A percentile compares a stretch with the other conserved stretches of the same genome.
Conservation (phyloP, 768 basidiomycete species). For the Collybia sordida region DNA sequence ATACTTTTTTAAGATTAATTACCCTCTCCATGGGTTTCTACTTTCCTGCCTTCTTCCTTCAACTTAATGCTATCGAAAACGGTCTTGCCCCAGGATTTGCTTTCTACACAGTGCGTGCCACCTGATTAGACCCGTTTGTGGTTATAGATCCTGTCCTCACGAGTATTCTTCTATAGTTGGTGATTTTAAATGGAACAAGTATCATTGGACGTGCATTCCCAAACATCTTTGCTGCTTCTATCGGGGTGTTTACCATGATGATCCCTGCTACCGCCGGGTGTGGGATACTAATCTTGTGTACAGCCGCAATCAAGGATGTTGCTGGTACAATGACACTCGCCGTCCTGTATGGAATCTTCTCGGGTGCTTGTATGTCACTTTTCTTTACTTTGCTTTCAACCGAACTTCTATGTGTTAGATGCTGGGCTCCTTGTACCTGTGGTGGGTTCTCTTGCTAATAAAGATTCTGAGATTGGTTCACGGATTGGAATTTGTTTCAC, state of each 20-base stretch:
- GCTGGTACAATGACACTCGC: constrained; percentile 32
- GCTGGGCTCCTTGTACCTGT: constrained; percentile 43
- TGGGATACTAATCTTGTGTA: constrained; percentile 33
- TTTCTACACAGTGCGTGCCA: constrained; percentile 49
- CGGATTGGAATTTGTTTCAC: constrained; percentile 53
- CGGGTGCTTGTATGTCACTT: constrained; percentile 35
- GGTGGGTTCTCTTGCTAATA: constrained; percentile 40
- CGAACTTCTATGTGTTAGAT: constrained; percentile 24
- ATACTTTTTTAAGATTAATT: constrained; percentile 24
- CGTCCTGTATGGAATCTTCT: constrained; percentile 39
- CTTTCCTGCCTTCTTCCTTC: constrained; percentile 58
- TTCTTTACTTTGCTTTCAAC: background rate
- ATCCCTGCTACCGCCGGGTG: constrained; percentile 25
- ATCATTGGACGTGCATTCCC: constrained; percentile 37
- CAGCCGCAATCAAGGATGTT: constrained; percentile 28
- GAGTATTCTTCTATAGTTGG: constrained; percentile 33
- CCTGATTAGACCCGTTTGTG: too few species aligned
- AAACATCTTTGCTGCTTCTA: constrained; percentile 28
- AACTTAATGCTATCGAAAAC: constrained; percentile 50
- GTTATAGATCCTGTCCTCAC: constrained; percentile 2
- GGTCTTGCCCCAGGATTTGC: constrained; percentile 44
- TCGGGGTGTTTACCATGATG: constrained; percentile 28
- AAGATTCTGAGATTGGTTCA: constrained; percentile 51
- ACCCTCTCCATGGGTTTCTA: constrained; percentile 38
- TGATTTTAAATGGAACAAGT: constrained; percentile 51